Percentiles rank a stretch among this genome's conserved stretches.
Conservation (phyloP, 768 basidiomycete species). For the Boletus reticulatus region DNA sequence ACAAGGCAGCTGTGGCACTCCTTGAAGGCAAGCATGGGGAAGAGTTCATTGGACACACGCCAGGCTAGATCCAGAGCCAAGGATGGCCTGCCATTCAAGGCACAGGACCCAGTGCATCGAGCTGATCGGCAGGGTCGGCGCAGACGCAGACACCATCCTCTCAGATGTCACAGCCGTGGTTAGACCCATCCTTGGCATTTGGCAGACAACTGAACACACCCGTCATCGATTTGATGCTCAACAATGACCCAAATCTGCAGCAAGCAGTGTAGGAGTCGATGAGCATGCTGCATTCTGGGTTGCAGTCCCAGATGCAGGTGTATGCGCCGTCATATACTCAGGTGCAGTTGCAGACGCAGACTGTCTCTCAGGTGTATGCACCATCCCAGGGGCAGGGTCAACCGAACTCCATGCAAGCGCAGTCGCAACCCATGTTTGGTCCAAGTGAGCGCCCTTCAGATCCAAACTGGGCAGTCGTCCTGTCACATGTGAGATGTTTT, state of each 20-base stretch:
- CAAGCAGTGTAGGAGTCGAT: constrained; percentile 56
- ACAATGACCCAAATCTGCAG: constrained; percentile 49
- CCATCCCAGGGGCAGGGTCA: constrained; percentile 1
- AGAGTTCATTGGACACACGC: constrained; percentile 6
- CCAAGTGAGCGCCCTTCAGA: constrained; percentile 62
- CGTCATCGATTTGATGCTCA: constrained; percentile 60
- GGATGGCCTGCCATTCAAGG: constrained; percentile 4
- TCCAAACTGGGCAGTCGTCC: constrained; percentile 68
- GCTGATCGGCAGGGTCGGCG: not conserved
- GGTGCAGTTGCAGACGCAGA: constrained; percentile 7
- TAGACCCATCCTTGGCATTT: constrained; percentile 8
- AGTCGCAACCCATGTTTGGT: constrained; percentile 44
- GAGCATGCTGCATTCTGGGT: constrained; percentile 33
- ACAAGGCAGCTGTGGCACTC: constrained; percentile 54
- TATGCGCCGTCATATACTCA: constrained; percentile 15
- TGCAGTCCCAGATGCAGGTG: constrained; percentile 17
- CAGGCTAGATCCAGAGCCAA: constrained; percentile 8
- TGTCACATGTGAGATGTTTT: constrained; percentile 52
- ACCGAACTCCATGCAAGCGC: not conserved
- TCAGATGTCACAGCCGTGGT: constrained; percentile 4
- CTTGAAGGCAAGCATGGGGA: constrained; percentile 51
- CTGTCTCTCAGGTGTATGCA: constrained; percentile 14
- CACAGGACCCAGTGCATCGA: not conserved
- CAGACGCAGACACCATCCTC: constrained; percentile 2
- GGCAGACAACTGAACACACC: constrained; percentile 26